Evolutionary conservation across 306 rosid species (phyloP).

Genomic region (Dicorynia guianensis): DNA sequence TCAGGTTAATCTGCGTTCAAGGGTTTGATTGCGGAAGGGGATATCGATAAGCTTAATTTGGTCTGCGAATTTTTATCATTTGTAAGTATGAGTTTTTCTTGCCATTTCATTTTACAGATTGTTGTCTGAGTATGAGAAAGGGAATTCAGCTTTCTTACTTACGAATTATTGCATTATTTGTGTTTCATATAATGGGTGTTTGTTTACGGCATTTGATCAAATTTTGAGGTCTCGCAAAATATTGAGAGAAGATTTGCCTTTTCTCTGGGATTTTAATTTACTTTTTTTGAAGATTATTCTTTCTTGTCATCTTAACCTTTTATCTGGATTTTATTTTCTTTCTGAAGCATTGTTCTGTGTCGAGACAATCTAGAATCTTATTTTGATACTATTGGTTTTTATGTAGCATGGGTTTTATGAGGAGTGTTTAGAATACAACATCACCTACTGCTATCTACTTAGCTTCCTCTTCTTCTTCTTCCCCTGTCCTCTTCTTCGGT

Average conservation of each 20-base stretch:
- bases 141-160: not conserved
- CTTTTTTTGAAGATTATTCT: conserved; percentile 13
- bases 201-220: not conserved
- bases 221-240: not conserved
- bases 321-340: not conserved
- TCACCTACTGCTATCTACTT: no score
- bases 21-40: conserved; percentile 19
- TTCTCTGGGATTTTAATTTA: not conserved
- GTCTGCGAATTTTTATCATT: not conserved
- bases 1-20: not conserved
- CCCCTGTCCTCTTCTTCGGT: no score
- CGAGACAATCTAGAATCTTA: not conserved
- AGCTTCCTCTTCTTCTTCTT: not conserved
- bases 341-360: not conserved
- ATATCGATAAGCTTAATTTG: not conserved
- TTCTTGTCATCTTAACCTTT: not conserved
- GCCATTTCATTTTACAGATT: not conserved
- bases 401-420: not conserved
- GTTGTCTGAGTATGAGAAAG: not conserved
- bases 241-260: not conserved
- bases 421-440: not conserved
- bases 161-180: not conserved
- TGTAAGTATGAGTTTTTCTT: conserved; percentile 24
- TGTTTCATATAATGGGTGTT: not conserved
- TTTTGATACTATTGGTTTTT: not conserved